Evolutionary conservation across 2,329 filamentous ascomycete species (phyloP), one percentile per base, ranked within the genome.

Genomic region (Aureobasidium sp.): DNA sequence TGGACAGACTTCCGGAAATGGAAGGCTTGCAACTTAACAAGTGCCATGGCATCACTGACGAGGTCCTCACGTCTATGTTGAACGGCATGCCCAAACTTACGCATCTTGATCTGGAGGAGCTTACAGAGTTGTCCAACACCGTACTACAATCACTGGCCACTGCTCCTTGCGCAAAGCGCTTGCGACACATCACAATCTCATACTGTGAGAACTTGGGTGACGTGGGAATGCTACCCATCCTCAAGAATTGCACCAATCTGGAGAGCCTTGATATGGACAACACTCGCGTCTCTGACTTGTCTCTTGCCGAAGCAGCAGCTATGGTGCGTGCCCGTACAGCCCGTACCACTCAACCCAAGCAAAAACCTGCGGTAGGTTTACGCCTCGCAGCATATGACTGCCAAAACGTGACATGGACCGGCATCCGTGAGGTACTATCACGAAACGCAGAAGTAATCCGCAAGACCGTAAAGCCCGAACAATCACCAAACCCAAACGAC

Each of bases 131-230:
- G 15, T 92, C 88, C 19, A 95, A 97, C 70, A 76, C 78, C 4
- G 77, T 91, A 0, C 77, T 97, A 2, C 82, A 91, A 61, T 84
- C 88, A 64, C 79, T 99, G 8, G 86, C 91, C 52, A 87, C 85
- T 67, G 83, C 90, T 0, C 87, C 90, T 0, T 96, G 90, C 70
- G 87, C 87, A 0, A 74, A 81, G 0, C 79, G 76, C 24, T 79
- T 99, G 7, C 82, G 88, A 66, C 91, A 97, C 70, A 81, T 97
- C 6, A 92, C 90, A 60, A 82, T 97, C 67, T 93, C 90, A 69
- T 96, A 91, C 72, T 99, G 94, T 72, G 93, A 96, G 72, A 85
- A 83, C 61, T 75, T 99, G 2, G 86, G 91, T 27, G 94, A 97
- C 70, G 77, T 80, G 0, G 93, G 93, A 61, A 88, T 97, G 83